phyloP scores from a whole-genome alignment of 2,329 filamentous ascomycete species.

The Daldinia sp. region DNA sequence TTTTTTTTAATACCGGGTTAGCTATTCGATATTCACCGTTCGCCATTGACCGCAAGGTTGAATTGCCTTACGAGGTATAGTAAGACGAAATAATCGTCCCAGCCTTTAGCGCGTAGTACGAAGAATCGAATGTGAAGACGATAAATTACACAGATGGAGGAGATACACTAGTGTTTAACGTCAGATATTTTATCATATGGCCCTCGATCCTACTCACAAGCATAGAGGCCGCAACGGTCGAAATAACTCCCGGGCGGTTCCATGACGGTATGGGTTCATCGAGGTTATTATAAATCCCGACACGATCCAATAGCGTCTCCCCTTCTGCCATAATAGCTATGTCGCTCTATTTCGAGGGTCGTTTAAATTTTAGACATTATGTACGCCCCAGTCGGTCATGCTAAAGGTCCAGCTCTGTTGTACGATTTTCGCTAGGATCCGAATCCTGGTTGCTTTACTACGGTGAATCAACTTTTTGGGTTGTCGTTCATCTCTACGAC shows the following conservation, averaged over 20 bases:
- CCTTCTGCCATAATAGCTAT: constrained; percentile 21
- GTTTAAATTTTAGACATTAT: background rate
- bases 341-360: background rate
- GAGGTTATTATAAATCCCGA: constrained; percentile 35
- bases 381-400: background rate
- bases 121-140: constrained; percentile 38
- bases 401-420: background rate
- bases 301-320: constrained; percentile 21
- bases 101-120: constrained; percentile 34
- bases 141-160: constrained; percentile 32
- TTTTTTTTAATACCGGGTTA: constrained; percentile 1
- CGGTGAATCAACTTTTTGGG: background rate
- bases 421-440: background rate
- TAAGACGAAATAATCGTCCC: constrained; percentile 40
- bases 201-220: constrained; percentile 17
- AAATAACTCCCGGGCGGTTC: constrained; percentile 32
- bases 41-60: no score
- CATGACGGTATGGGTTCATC: constrained; percentile 35
- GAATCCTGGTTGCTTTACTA: background rate
- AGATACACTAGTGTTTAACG: constrained; percentile 14
- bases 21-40: background rate
- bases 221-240: constrained; percentile 20
- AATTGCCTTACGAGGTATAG: constrained; percentile 26
- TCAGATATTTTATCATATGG: background rate
- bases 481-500: background rate